Base-by-base conservation (phyloP, 371 early-diverging fungal species). In the Syncephalastrum racemosum region DNA sequence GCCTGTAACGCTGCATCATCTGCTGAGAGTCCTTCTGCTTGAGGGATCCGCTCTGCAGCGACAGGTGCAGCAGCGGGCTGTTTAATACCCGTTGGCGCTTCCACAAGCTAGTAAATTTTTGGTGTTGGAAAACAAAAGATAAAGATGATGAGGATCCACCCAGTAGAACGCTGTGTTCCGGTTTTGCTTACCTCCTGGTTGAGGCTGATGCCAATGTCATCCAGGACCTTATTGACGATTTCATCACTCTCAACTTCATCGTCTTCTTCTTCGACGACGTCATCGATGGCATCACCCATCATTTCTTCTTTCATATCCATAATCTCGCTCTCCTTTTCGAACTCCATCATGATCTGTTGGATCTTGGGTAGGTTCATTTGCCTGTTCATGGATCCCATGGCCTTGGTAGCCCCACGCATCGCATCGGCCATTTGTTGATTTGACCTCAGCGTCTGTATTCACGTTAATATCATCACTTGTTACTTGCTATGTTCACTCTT, bases 301-400 rank as follows among this genome's bases (percentile, higher is more conserved):
- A 98, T 90, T 63, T 95, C 96, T 55, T 94, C 95, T 77, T 97
- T 97, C 96, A 98, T 96, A 67, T 98, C 96, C 97, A 98, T 95
- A 65, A 93, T 72, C 64, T 95, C 97, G 36, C 84, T 83, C 76
- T 98, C 95, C 68, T 79, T 82, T 68, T 97, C 96, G 78, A 97
- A 98, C 42, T 97, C 95, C 92, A 93, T 91, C 93, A 97, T 95
- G 49, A 98, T 96, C 60, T 91, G 89, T 50, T 91, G 89, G 40
- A 98, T 91, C 45, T 86, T 87, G 4, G 96, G 97, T 46, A 98
- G 72, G 72, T 98, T 96, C 84, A 97, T 88, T 46, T 82, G 78
- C 56, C 85, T 80, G 72, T 98, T 98, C 98, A 98, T 98, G n/a
- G 90, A 80, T 23, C 87, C 82, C 96, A 98, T 95, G 16, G 97